These are phyloP conservation scores for Brassica nigra DNA, from an alignment of 345 rosid species.

Conservation along the genomic window DNA sequence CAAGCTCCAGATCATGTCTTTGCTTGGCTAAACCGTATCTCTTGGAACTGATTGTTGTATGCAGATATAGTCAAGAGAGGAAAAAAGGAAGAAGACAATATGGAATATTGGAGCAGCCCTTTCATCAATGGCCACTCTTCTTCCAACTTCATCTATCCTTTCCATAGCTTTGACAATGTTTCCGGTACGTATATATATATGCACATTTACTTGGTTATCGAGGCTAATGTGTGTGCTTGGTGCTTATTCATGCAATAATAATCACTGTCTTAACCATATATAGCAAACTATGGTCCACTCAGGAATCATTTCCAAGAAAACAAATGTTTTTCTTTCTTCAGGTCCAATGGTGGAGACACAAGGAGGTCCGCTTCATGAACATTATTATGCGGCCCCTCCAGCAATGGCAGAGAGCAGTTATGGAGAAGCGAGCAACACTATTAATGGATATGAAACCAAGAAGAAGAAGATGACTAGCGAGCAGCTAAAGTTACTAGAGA, in stretches of 20 bases:
- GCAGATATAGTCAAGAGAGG: neutral
- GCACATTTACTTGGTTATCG: no score
- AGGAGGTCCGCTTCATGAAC: slow-evolving; percentile 28
- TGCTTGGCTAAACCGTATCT: slow-evolving; percentile 17
- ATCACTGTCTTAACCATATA: neutral
- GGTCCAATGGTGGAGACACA: slow-evolving; percentile 41
- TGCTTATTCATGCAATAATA: neutral
- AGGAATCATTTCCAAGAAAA: slow-evolving; percentile 3
- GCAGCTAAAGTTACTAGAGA: slow-evolving; percentile 75
- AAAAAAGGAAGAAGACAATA: slow-evolving; percentile 4
- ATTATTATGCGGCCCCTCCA: slow-evolving; percentile 30
- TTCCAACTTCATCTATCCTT: slow-evolving; percentile 33
- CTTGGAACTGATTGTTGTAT: slow-evolving; percentile 12
- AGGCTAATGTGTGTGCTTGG: neutral
- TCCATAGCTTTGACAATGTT: slow-evolving; percentile 8
- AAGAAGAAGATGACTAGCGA: slow-evolving; percentile 71
- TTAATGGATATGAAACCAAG: slow-evolving; percentile 50
- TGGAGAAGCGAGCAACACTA: slow-evolving; percentile 47
- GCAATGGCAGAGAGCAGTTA: slow-evolving; percentile 22
- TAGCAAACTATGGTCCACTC: neutral
- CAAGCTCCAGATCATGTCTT: slow-evolving; percentile 14
- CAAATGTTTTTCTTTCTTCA: slow-evolving; percentile 38
- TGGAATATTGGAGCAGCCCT: slow-evolving; percentile 34
- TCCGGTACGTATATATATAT: slow-evolving; percentile 38
- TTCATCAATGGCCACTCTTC: slow-evolving; percentile 32